Base-by-base conservation (phyloP, 371 early-diverging fungal genomes). In the Mortierella sp. region DNA sequence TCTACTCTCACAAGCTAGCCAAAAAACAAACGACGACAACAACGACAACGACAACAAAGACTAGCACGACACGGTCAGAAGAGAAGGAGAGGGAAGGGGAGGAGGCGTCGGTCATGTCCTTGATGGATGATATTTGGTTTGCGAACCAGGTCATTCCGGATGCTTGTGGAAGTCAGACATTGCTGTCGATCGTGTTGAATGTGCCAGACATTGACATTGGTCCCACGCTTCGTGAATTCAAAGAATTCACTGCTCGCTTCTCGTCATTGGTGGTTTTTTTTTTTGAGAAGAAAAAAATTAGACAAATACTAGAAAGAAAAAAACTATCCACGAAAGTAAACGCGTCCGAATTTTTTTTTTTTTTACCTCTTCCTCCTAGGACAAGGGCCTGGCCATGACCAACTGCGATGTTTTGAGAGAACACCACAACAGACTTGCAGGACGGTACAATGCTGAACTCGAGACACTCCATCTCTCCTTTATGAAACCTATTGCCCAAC, bases 161-260 rank as follows among this genome's bases (percentile, higher is more conserved):
- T 45, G 85, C 85, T 12, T 85, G 83, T 63, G 84, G 75, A 3
- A 82, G 82, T 46, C 82, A 84, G 53, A 83, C 85, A 9, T 50
- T 84, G 52, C 66, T 85, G 18, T 70, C 74, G 19, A 63, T 83
- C 0, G 62, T 81, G 12, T 43, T 84, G 30, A 87, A 86, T 55
- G 72, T 68, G 28, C 60, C 52, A 7, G 69, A 75, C 19, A 51
- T 82, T 26, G 81, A 84, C 45, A 75, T 83, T 15, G 81, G 82
- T 26, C 58, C 68, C 2, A 52, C 74, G n/a, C 60, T 87, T 11
- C 48, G 46, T 6, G 58, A 79, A 9, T 86, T 85, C 48, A 82
- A 81, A 48, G 71, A 84, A 9, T 73, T 76, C 52, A 83, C 83
- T 0, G 52, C 55, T 16, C 83, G 76, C 9, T 82, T 84, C 55